A percentile compares a stretch with the other conserved stretches of the same genome.
Conservation (phyloP, 2,329 filamentous ascomycete genomes). For the Paecilomyces variotii region DNA sequence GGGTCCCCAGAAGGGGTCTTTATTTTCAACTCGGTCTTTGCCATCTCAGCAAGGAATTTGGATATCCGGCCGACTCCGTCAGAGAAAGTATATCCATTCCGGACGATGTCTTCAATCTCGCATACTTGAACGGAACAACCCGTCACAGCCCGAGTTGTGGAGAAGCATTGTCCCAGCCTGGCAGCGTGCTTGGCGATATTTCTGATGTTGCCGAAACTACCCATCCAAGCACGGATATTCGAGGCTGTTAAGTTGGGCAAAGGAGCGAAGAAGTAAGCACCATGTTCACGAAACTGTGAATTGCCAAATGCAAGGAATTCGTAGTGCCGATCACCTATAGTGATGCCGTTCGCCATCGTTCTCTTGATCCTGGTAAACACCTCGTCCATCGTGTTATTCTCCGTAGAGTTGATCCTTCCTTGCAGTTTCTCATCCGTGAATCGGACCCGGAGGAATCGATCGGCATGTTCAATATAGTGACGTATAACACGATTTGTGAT, state of each 20-base stretch:
- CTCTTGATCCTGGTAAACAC: constrained; percentile 67
- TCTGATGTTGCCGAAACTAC: constrained; percentile 70
- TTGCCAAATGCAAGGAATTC: constrained; percentile 92
- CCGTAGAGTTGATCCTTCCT: constrained; percentile 53
- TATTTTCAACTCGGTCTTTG: constrained; percentile 62
- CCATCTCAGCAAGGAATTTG: constrained; percentile 61
- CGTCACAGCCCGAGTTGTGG: constrained; percentile 71
- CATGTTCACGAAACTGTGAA: constrained; percentile 86
- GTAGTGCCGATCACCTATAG: constrained; percentile 72
- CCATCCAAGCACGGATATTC: constrained; percentile 79
- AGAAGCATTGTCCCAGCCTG: constrained; percentile 89
- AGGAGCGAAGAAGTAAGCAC: constrained; percentile 85
- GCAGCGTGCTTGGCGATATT: constrained; percentile 86
- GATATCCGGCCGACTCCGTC: constrained; percentile 96
- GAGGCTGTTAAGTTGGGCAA: constrained; percentile 59
- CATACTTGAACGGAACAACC: constrained; percentile 52
- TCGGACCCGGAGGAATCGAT: constrained; percentile 80
- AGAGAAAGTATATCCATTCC: constrained; percentile 66
- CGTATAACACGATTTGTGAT: constrained; percentile 82
- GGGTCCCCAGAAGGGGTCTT: constrained; percentile 44
- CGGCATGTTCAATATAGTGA: constrained; percentile 57
- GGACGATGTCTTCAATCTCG: constrained; percentile 61
- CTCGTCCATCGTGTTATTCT: constrained; percentile 54
- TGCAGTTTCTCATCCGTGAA: constrained; percentile 72
- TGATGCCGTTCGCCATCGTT: constrained; percentile 68